Evolutionary conservation across 495 filamentous ascomycete genomes (phyloP).

Genomic region (Tuber brumale): DNA sequence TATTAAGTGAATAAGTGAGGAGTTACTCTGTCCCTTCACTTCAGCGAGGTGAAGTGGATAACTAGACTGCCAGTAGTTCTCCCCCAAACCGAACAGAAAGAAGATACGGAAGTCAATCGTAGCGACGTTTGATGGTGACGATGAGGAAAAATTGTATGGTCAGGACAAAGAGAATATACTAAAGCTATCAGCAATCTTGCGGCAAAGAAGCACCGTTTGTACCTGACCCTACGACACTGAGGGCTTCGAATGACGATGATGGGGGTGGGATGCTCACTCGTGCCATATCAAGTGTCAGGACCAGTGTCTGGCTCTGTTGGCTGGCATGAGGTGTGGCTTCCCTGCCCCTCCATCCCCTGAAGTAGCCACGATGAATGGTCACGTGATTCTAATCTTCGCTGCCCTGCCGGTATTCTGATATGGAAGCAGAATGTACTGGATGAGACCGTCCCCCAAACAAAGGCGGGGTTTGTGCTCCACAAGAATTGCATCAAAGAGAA

Average conservation of each 20-base stretch:
- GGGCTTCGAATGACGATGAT: background rate
- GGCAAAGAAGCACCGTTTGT: background rate
- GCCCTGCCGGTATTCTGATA: background rate
- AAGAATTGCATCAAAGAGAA: background rate
- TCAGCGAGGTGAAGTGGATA: background rate
- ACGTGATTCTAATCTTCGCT: background rate
- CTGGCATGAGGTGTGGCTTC: background rate
- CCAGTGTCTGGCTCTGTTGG: background rate
- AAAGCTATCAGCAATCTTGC: background rate
- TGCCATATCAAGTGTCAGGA: background rate
- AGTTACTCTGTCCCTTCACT: background rate
- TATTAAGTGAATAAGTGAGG: background rate
- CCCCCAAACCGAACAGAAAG: background rate
- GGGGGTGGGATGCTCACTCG: background rate
- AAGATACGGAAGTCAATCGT: background rate
- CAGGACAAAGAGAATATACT: background rate
- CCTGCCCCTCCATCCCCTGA: background rate
- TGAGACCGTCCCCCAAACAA: background rate
- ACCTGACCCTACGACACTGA: background rate
- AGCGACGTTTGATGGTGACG: background rate
- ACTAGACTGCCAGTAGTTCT: background rate
- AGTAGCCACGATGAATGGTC: background rate
- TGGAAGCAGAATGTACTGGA: background rate
- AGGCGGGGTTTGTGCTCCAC: background rate
- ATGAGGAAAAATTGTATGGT: background rate